phyloP scores from a whole-genome alignment of 2,329 filamentous ascomycete species.

The Calonectria hongkongensis region DNA sequence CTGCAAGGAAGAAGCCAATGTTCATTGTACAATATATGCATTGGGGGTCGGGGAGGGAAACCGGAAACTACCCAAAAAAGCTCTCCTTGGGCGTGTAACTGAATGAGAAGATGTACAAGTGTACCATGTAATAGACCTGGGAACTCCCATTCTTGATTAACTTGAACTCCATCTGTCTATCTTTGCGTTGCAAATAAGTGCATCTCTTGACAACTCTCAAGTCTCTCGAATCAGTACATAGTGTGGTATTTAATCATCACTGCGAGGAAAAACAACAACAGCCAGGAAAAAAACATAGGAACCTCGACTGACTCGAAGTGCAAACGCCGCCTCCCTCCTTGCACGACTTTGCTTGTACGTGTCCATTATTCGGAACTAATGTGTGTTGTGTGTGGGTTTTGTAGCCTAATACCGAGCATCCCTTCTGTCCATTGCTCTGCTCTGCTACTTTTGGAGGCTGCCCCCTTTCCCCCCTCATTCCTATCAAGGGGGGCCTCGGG shows the following conservation, averaged over 20 bases:
- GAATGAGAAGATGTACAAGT: conserved; percentile 30
- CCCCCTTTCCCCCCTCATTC: conserved; percentile 28
- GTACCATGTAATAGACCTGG: conserved; percentile 45
- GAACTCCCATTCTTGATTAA: conserved; percentile 40
- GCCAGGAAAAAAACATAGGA: conserved; percentile 17
- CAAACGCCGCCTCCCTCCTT: conserved; percentile 26
- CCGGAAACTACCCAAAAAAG: conserved; percentile 19
- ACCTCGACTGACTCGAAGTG: conserved; percentile 29
- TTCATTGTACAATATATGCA: conserved; percentile 48
- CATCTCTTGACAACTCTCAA: conserved; percentile 21
- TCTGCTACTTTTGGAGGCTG: conserved; percentile 37
- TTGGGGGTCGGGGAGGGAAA: conserved; percentile 18
- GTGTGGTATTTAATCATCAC: conserved; percentile 25
- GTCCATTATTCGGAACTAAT: conserved; percentile 39
- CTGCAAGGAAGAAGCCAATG: not conserved
- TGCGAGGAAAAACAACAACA: not conserved
- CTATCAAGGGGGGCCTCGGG: conserved; percentile 26
- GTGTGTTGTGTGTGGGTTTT: conserved; percentile 13
- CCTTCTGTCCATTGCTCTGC: conserved; percentile 31
- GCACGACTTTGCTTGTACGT: conserved; percentile 34
- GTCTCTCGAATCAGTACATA: conserved; percentile 6
- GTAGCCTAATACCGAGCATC: conserved; percentile 34
- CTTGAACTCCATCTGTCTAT: not conserved
- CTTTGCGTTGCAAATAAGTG: not conserved
- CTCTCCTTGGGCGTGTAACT: conserved; percentile 34